Evolutionary conservation across 176 grass and related monocot genomes (phyloP).

Genomic region (Oryza brachyantha): DNA sequence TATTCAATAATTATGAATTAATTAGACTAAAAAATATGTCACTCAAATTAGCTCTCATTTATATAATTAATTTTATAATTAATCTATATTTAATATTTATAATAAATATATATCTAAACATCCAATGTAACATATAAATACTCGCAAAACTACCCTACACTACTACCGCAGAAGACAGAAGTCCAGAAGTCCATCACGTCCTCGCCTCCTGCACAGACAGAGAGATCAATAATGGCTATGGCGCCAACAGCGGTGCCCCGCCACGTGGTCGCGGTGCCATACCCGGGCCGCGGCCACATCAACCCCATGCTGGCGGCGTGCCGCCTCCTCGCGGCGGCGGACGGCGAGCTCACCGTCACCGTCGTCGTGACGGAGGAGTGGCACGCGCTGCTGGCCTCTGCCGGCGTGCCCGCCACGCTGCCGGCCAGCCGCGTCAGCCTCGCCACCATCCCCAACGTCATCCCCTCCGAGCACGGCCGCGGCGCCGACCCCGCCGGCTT

Average conservation of each 20-base stretch:
- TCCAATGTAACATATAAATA: too few species aligned
- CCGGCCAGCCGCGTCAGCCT: slow-evolving; percentile 37
- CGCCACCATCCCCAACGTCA: slow-evolving; percentile 51
- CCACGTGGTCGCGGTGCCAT: slow-evolving; percentile 64
- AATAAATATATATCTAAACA: too few species aligned
- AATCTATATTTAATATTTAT: too few species aligned
- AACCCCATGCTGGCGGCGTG: slow-evolving; percentile 67
- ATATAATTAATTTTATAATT: too few species aligned
- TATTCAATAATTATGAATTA: too few species aligned
- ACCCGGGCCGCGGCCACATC: slow-evolving; percentile 68
- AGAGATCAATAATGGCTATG: slow-evolving; percentile 14
- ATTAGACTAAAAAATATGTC: too few species aligned
- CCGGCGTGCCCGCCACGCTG: neutral
- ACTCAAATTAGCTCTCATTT: too few species aligned
- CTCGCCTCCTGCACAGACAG: neutral
- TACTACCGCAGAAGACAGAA: too few species aligned
- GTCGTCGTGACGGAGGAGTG: slow-evolving; percentile 78
- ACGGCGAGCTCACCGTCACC: slow-evolving; percentile 33
- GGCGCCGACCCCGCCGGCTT: slow-evolving; percentile 38
- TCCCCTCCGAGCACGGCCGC: slow-evolving; percentile 57
- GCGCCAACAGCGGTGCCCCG: neutral
- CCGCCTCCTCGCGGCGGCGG: slow-evolving; percentile 47
- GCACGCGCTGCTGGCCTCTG: slow-evolving; percentile 39
- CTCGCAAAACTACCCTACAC: too few species aligned
- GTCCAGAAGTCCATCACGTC: too few species aligned